Evolutionary conservation across 2,329 filamentous ascomycete genomes (phyloP), one percentile per base, ranked within the genome.

Genomic region (Fulvia fulva): DNA sequence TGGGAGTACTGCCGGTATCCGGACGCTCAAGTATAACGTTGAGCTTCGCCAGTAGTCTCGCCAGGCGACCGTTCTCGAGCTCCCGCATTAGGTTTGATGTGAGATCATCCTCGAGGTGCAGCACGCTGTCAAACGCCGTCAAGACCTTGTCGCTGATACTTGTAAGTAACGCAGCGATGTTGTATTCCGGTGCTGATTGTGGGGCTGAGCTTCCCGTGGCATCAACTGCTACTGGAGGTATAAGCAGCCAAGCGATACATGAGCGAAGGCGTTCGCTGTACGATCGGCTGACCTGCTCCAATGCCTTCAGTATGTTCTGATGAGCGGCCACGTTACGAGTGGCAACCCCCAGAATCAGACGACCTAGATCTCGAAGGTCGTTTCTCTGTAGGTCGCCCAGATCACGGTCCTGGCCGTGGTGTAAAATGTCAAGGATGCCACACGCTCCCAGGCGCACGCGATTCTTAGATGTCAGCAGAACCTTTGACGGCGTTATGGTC

Each of bases 381-480:
- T 95, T 90, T 66, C 91, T 86, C 71, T 99, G 94, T 0, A 94
- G 80, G 37, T 97, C 91, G 19, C 83, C 75, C 1, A 93, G 67
- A 2, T 87, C 80, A 23, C 85, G 84, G 52, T 85, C 81, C 30
- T 82, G 79, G 53, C 97, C 92, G 68, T 86, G 91, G 59, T 95
- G 87, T 19, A 96, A 83, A 32, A 99, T 91, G 70, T 99, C 94
- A 59, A 96, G 80, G 30, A 99, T 87, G 1, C 87, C 89, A 73
- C 93, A 97, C 16, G 89, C 91, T 68, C 89, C 93, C 44, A 99
- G 80, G 30, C 93, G 87, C 62, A 99, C 85, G 30, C 92, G 88
- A 70, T 93, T 94, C 75, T 93, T 96, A 46, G 91, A 89, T 0
- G 93, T 97, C 22, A 97, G 71, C 16, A 99, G 82, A 57, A 99